Conservation (phyloP, 1,284 basidiomycete species). For the Trichosporon inkin region DNA sequence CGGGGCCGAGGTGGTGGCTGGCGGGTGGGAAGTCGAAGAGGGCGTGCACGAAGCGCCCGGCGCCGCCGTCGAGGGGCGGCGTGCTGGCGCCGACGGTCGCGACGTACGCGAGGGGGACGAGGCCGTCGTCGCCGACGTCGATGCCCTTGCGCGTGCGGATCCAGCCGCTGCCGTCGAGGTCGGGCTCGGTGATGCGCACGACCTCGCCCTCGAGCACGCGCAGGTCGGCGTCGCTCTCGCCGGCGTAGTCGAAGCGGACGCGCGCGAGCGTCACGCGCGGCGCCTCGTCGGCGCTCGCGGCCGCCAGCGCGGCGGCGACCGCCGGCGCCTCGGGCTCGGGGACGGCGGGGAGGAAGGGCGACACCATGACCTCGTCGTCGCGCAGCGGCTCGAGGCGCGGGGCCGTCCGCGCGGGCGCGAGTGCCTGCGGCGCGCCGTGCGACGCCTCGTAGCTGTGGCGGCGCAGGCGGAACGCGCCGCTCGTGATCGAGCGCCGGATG, state of each 20-base stretch:
- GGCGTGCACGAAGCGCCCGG: constrained; percentile 16
- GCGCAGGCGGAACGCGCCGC: constrained; percentile 11
- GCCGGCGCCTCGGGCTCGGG: constrained; percentile 13
- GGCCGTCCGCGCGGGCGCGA: neutral
- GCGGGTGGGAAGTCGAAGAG: constrained; percentile 24
- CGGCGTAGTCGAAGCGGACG: constrained; percentile 13
- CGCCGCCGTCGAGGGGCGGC: constrained; percentile 21
- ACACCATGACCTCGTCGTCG: constrained; percentile 23
- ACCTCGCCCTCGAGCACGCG: constrained; percentile 16
- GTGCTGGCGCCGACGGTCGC: constrained; percentile 11
- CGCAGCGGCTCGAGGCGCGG: constrained; percentile 18
- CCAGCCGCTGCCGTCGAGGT: constrained; percentile 25
- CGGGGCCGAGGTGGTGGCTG: constrained; percentile 12
- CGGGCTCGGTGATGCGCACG: constrained; percentile 23
- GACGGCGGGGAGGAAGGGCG: constrained; percentile 17
- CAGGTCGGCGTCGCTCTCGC: constrained; percentile 12
- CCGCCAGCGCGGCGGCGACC: constrained; percentile 14
- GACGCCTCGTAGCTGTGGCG: constrained; percentile 14
- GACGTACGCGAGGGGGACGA: constrained; percentile 17
- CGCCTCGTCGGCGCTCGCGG: constrained; percentile 2
- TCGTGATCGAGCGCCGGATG: constrained; percentile 17
- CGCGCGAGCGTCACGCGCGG: constrained; percentile 13
- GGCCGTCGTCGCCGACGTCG: constrained; percentile 16
- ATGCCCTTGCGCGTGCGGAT: constrained; percentile 18
- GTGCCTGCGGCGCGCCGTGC: constrained; percentile 18